Base-by-base conservation (phyloP, 192 early-diverging fungal genomes). In the Pecoramyces ruminantium region DNA sequence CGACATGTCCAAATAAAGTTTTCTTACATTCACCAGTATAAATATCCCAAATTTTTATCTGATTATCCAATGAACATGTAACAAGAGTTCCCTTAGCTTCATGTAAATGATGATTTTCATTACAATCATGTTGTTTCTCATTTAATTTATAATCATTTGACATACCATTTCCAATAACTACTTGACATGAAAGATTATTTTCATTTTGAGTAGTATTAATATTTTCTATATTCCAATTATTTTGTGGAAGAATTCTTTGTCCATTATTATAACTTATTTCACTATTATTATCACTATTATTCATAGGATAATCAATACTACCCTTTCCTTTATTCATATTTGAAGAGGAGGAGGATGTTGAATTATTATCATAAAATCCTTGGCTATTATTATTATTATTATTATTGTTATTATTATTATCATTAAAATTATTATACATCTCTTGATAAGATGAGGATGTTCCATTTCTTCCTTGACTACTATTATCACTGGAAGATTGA, bases 31-130 rank as follows among this genome's bases (percentile, higher is more conserved):
- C 84, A 17, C 95, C 96, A 2, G 92, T 91, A 77, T 92, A 89
- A 18, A 95, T 86, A 79, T 95, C 93, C 96, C 96, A 99, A n/a
- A 99, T 88, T 78, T 94, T 94, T 79, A 99, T 88, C 1, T 90
- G 95, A 77, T 92, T 91, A 81, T 98, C 98, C 14, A 94, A 86
- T 17, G 92, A 92, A 14, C 95, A 94, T 13, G 95, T 94, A 21
- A 98, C 91, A 80, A 97, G 25, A 4, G 51, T 67, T 21, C 51
- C 51, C n/a, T 86, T 16, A 92, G 84, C 78, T 93, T 85, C 27
- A 92, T 90, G 81, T 95, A 93, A 78, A 89, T 88, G 34, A 88
- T 89, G 78, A 94, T 91, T 30, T 88, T 38, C 84, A 78, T 81
- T 79, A 29, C 82, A 78, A 21, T 81, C 85, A 18, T 80, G 25